These are phyloP conservation scores for Sugiyamaella valdiviana DNA, from an alignment of 805 yeast species.

Conservation along the genomic window DNA sequence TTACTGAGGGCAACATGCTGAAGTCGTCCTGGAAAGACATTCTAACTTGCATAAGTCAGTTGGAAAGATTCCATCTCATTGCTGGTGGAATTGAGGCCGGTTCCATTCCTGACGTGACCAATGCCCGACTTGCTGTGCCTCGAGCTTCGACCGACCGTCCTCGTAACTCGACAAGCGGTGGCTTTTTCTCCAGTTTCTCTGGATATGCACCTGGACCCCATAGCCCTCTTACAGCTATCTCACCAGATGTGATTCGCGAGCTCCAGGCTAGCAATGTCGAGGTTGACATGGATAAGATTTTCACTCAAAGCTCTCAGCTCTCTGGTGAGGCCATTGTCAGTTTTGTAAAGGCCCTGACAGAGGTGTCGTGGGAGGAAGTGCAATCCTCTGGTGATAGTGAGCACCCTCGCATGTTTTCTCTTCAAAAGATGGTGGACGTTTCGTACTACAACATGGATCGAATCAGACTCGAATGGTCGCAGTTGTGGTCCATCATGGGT, in stretches of 20 bases:
- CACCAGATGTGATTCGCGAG: constrained; percentile 30
- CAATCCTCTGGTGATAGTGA: constrained; percentile 75
- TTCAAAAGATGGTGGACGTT: constrained; percentile 94
- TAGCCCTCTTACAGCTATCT: constrained; percentile 9
- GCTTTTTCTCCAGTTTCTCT: constrained; percentile 11
- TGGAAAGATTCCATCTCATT: constrained; percentile 82
- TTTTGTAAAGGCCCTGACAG: constrained; percentile 81
- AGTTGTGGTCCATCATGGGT: constrained; percentile 91
- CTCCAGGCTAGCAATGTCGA: constrained; percentile 31
- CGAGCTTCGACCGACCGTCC: constrained; percentile 16
- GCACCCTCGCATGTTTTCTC: constrained; percentile 84
- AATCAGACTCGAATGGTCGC: constrained; percentile 94
- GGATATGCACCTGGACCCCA: background rate
- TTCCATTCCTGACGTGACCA: constrained; percentile 76
- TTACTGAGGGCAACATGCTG: constrained; percentile 69
- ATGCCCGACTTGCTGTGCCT: constrained; percentile 57
- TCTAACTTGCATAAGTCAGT: constrained; percentile 75
- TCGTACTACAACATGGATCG: constrained; percentile 97
- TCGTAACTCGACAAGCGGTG: constrained; percentile 18
- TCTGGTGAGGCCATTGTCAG: constrained; percentile 79
- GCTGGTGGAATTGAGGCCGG: constrained; percentile 83
- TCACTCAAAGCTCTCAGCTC: constrained; percentile 71
- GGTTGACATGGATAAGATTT: constrained; percentile 72
- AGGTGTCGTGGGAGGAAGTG: constrained; percentile 85
- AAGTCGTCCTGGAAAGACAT: constrained; percentile 79